phyloP scores from a whole-genome alignment of 495 filamentous ascomycete genomes.

The Neurospora intermedia region DNA sequence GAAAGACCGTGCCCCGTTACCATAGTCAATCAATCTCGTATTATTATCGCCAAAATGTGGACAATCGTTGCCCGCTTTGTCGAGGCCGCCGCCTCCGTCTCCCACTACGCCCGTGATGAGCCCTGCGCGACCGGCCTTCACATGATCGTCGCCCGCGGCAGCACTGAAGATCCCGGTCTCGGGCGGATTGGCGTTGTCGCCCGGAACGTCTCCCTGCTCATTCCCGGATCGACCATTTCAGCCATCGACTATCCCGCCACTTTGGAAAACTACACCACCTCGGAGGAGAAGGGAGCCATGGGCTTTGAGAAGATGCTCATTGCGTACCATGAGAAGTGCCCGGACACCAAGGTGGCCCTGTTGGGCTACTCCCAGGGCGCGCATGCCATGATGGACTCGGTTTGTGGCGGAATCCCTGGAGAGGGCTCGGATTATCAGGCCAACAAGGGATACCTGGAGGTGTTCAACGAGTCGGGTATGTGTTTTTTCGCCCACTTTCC shows the following conservation, averaged over 20 bases:
- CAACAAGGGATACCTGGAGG: neutral
- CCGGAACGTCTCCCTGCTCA: constrained; percentile 1
- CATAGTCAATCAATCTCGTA: neutral
- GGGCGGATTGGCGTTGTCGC: constrained; percentile 9
- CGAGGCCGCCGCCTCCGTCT: neutral
- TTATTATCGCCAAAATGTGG: neutral
- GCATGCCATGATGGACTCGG: constrained; percentile 4
- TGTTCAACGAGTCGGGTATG: neutral
- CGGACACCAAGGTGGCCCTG: constrained; percentile 18
- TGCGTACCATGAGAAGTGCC: constrained; percentile 10
- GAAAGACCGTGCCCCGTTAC: neutral
- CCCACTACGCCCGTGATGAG: neutral
- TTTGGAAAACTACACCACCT: constrained; percentile 5
- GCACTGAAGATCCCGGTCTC: neutral
- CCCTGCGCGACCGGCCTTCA: constrained; percentile 7
- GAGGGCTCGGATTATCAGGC: neutral
- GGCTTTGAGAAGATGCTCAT: constrained; percentile 11
- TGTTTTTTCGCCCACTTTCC: neutral
- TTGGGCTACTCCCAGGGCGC: constrained; percentile 21
- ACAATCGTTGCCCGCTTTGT: neutral
- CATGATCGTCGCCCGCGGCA: constrained; percentile 12
- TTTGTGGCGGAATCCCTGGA: neutral
- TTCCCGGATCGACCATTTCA: constrained; percentile 6
- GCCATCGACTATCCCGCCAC: constrained; percentile 13
- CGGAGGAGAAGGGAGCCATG: constrained; percentile 8